phyloP scores from a whole-genome alignment of 768 basidiomycete species.

The Phaeolepiota aurea region DNA sequence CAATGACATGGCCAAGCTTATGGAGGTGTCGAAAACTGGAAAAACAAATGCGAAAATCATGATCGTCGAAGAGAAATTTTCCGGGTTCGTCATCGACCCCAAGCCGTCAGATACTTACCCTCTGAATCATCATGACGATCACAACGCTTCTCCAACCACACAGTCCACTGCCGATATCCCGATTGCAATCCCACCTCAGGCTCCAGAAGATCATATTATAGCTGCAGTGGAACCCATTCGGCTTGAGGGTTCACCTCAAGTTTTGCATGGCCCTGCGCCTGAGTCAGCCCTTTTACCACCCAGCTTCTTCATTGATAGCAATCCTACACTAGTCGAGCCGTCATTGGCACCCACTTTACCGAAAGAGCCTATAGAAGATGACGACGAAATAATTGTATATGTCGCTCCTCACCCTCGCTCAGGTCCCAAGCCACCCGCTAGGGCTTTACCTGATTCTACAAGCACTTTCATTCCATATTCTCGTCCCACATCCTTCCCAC shows the following conservation, averaged over 20 bases:
- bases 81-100: slow-evolving; percentile 30
- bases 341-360: slow-evolving; percentile 8
- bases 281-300: slow-evolving; percentile 5
- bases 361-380: slow-evolving; percentile 20
- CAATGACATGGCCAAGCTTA: slow-evolving; percentile 43
- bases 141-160: background rate
- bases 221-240: no score
- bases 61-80: slow-evolving; percentile 8
- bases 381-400: slow-evolving; percentile 72
- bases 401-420: slow-evolving; percentile 64
- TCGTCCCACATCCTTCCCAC: slow-evolving; percentile 8
- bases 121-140: background rate
- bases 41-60: slow-evolving; percentile 8
- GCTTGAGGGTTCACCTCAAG: background rate
- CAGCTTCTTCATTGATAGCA: slow-evolving; percentile 34
- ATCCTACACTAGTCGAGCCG: slow-evolving; percentile 16
- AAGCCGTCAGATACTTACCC: slow-evolving; percentile 11
- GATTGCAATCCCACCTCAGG: background rate
- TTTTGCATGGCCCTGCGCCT: no score
- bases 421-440: background rate
- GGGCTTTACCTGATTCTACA: slow-evolving; percentile 7
- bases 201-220: background rate
- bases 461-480: slow-evolving; percentile 13
- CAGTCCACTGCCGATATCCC: background rate
- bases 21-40: slow-evolving; percentile 20